Percentiles rank a stretch among this genome's conserved stretches.
phyloP scores from a whole-genome alignment of 768 basidiomycete species.

The Boletus rufocinnamomeus region DNA sequence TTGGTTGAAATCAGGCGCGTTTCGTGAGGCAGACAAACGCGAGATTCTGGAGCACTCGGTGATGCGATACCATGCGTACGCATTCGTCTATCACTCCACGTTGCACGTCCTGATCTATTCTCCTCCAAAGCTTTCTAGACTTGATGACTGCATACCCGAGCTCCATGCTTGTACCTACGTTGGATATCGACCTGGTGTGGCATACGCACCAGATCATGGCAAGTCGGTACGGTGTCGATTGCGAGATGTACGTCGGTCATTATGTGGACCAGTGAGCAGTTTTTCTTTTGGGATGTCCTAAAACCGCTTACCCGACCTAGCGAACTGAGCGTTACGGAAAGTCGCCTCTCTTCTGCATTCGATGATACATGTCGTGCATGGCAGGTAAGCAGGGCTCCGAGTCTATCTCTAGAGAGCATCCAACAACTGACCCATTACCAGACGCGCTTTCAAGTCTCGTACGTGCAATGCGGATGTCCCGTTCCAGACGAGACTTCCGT shows the following conservation, averaged over 20 bases:
- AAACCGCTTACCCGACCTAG: conserved; percentile 29
- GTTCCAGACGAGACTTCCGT: conserved; percentile 46
- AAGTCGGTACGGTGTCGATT: conserved; percentile 46
- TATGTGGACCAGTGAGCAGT: conserved; percentile 56
- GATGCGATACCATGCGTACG: conserved; percentile 61
- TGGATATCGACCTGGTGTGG: conserved; percentile 79
- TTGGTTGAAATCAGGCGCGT: conserved; percentile 50
- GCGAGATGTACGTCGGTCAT: conserved; percentile 43
- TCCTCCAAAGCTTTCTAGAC: conserved; percentile 50
- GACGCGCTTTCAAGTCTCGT: conserved; percentile 50
- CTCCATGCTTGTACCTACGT: conserved; percentile 55
- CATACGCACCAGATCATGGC: conserved; percentile 70
- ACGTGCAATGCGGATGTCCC: conserved; percentile 63
- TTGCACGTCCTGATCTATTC: background rate
- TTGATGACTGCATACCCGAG: conserved; percentile 47
- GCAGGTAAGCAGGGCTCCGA: conserved; percentile 35
- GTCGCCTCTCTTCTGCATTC: conserved; percentile 44
- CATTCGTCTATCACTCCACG: background rate
- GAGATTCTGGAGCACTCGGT: conserved; percentile 48
- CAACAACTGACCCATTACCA: conserved; percentile 18
- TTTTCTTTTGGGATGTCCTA: background rate
- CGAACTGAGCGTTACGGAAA: conserved; percentile 53
- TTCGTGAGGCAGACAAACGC: conserved; percentile 39
- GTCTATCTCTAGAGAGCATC: background rate
- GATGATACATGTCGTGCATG: conserved; percentile 56